Percentiles rank a stretch among this genome's conserved stretches.
Conservation (phyloP, 2,329 filamentous ascomycete species). For the Aurifilum marmelostoma region DNA sequence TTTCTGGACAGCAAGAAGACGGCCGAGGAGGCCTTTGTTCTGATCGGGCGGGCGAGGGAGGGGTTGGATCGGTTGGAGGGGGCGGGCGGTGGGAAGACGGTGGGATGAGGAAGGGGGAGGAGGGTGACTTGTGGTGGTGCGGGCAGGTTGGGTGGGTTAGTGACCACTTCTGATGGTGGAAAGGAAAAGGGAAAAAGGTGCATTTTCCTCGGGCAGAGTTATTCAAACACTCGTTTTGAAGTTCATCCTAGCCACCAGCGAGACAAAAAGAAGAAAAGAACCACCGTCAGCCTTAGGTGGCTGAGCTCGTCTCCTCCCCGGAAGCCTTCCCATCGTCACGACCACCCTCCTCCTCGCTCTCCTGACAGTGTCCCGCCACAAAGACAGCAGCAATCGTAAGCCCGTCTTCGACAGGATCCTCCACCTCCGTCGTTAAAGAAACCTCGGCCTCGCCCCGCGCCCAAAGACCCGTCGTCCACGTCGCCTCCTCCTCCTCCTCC, state of each 20-base stretch:
- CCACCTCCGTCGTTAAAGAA: conserved; percentile 19
- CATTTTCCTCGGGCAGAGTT: background rate
- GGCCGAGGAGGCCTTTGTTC: background rate
- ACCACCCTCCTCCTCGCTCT: too few species aligned
- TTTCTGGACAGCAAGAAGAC: conserved; percentile 26
- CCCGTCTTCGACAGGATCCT: conserved; percentile 14
- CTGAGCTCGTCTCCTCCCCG: background rate
- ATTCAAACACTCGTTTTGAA: background rate
- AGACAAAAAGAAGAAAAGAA: background rate
- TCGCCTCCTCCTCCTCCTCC: conserved; percentile 10
- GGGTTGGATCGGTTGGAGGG: conserved; percentile 6
- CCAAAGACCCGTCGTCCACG: conserved; percentile 30
- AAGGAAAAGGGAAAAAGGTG: background rate
- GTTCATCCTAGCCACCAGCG: background rate
- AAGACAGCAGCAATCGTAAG: conserved; percentile 26
- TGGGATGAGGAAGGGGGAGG: too few species aligned
- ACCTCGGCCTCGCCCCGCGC: conserved; percentile 19
- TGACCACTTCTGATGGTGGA: too few species aligned
- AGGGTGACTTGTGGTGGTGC: background rate
- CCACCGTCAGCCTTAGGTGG: too few species aligned
- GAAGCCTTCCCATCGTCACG: too few species aligned
- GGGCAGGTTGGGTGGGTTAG: too few species aligned
- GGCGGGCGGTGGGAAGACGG: background rate
- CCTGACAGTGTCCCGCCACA: conserved; percentile 26
- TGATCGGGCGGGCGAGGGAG: conserved; percentile 18